Percentiles rank a stretch among this genome's conserved stretches.
Evolutionary conservation across 2,329 filamentous ascomycete species (phyloP).

Genomic region (Cercospora sojina): DNA sequence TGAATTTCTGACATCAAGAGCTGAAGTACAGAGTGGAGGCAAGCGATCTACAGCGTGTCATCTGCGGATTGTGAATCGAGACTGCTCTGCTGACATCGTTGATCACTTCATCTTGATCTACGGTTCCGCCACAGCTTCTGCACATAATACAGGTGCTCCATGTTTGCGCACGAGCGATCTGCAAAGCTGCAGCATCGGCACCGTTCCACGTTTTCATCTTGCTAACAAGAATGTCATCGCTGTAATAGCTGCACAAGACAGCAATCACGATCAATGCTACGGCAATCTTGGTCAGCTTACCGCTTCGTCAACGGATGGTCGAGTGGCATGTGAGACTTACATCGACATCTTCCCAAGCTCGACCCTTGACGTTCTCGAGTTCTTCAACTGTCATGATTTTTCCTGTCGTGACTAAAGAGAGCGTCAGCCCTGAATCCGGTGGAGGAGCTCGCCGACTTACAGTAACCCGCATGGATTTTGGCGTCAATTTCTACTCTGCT

Average conservation of each 20-base stretch:
- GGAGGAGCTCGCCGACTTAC: conserved; percentile 20
- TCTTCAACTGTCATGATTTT: conserved; percentile 87
- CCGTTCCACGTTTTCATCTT: background rate
- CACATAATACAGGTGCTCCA: background rate
- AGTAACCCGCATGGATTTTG: conserved; percentile 88
- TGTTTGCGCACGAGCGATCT: conserved; percentile 3
- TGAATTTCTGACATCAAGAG: background rate
- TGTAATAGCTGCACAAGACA: background rate
- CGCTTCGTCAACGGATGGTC: conserved; percentile 1
- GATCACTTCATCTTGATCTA: conserved; percentile 1
- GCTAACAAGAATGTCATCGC: background rate
- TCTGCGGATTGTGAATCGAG: background rate
- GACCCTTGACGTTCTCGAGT: conserved; percentile 78
- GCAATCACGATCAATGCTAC: conserved; percentile 23
- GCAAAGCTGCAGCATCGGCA: background rate
- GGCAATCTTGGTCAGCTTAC: conserved; percentile 22
- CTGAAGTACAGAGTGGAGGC: background rate
- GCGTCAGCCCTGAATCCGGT: conserved; percentile 18
- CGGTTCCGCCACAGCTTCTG: conserved; percentile 6
- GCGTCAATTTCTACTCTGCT: conserved; percentile 98
- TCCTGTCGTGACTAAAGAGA: conserved; percentile 68
- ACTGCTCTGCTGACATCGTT: background rate
- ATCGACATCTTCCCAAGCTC: conserved; percentile 80
- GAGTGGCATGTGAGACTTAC: conserved; percentile 15
- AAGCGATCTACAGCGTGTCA: conserved; percentile 2